Evolutionary conservation across 176 grass and related monocot genomes (phyloP).

Genomic region (Poa pratensis): DNA sequence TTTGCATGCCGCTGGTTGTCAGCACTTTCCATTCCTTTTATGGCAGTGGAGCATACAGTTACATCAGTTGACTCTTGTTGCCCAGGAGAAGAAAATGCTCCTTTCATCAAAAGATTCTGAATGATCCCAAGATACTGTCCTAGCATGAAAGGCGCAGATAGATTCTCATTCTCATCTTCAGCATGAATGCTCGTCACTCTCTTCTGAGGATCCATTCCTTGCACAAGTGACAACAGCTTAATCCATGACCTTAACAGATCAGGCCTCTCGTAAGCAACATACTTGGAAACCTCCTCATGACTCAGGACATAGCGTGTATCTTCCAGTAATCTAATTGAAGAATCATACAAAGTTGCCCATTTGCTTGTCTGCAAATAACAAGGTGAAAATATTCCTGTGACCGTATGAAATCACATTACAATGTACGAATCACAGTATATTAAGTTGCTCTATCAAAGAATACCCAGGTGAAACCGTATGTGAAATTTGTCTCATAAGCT

Average conservation of each 20-base stretch:
- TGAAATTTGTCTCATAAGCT: conserved; percentile 5
- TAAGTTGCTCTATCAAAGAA: conserved; percentile 8
- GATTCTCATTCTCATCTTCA: conserved; percentile 94
- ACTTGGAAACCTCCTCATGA: conserved; percentile 74
- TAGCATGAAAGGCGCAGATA: conserved; percentile 71
- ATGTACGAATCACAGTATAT: conserved; percentile 3
- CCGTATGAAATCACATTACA: conserved; percentile 27
- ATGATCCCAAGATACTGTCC: conserved; percentile 75
- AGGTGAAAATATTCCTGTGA: conserved; percentile 25
- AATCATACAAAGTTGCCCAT: conserved; percentile 72
- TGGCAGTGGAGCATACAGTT: conserved; percentile 58
- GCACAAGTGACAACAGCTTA: conserved; percentile 76
- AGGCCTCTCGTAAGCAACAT: conserved; percentile 82
- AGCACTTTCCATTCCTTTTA: conserved; percentile 57
- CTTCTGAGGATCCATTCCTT: conserved; percentile 96
- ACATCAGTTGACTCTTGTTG: conserved; percentile 73
- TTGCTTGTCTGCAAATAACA: conserved; percentile 77
- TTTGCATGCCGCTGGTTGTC: conserved; percentile 86
- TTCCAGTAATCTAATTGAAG: conserved; percentile 80
- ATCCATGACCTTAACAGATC: conserved; percentile 89
- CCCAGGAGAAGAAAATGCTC: conserved; percentile 71
- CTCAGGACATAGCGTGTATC: conserved; percentile 84
- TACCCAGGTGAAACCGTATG: conserved; percentile 10
- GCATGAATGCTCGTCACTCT: conserved; percentile 73
- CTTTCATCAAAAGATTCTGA: conserved; percentile 78